These are phyloP conservation scores for Magnusiomyces clavatus DNA, from an alignment of 1,139 yeast species.

Conservation along the genomic window DNA sequence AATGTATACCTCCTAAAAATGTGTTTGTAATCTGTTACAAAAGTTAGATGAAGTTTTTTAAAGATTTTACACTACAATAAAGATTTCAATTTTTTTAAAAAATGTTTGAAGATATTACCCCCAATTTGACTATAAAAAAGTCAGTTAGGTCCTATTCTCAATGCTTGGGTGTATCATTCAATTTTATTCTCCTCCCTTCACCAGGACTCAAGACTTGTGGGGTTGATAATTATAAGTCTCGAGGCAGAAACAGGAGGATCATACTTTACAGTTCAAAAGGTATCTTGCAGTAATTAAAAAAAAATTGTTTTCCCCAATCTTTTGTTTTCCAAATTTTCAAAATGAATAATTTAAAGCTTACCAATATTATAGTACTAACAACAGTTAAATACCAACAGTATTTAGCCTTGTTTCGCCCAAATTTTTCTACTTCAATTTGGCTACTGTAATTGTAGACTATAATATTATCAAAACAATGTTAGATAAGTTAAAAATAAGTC, in stretches of 20 bases:
- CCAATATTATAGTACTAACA: conserved; percentile 25
- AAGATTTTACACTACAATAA: background rate
- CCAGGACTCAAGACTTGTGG: conserved; percentile 4
- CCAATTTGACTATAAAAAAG: no score
- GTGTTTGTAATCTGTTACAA: conserved; percentile 15
- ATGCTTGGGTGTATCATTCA: background rate
- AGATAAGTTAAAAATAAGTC: background rate
- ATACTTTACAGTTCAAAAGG: background rate
- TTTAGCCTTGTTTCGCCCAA: conserved; percentile 25
- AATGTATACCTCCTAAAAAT: conserved; percentile 21
- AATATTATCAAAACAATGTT: background rate
- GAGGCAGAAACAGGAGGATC: conserved; percentile 2
- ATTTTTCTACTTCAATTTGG: conserved; percentile 28
- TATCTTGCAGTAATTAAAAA: background rate
- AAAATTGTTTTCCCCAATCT: background rate
- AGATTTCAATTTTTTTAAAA: background rate
- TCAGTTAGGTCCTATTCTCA: no score
- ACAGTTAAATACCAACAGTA: conserved; percentile 29
- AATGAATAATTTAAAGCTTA: conserved; percentile 18
- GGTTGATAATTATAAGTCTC: background rate
- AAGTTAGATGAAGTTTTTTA: background rate
- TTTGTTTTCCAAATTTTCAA: background rate
- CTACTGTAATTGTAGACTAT: conserved; percentile 29
- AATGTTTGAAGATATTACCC: background rate
- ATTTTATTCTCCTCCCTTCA: conserved; percentile 1